Base-by-base conservation (phyloP, 169 alveolate species). In the Cryptosporidium bovis region DNA sequence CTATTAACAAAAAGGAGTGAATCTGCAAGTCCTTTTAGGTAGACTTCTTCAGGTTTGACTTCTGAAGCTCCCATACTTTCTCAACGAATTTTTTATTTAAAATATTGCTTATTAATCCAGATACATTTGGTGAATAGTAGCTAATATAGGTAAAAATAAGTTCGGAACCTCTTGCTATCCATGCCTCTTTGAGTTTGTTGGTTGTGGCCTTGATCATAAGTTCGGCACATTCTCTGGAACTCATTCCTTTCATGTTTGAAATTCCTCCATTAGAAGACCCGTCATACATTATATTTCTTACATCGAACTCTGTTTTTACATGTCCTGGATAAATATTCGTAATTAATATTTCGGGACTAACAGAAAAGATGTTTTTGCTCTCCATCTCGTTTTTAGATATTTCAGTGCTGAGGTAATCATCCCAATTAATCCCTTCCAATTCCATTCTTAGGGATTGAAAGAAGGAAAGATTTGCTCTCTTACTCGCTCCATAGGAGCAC, bases 401-500 rank as follows among this genome's bases (percentile, higher is more conserved):
- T 18, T 56, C 69, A 40, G 48, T 40, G 48, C 48, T 40, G 24
- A 69, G 51, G n/a, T 77, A 77, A 16, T 77, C 87, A 24, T 55
- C 71, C 87, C 87, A 77, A 44, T 77, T 77, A 7, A 60, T 29
- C 16, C 66, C 46, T 6, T 56, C 46, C 3, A 77, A 34, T 48
- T 77, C 87, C 34, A 58, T 60, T 77, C 71, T 77, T 24, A 77
- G 34, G 12, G 87, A 58, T 20, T 77, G 62, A 51, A 77, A 77
- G 64, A 40, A 77, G 16, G 77, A 34, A 60, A 77, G 64, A 40
- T 64, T 58, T 8, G 77, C 71, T 46, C 87, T 56, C 15, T 77
- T 77, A 53, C 77, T 77, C 18, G 87, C 87, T 44, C 87, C 87
- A 40, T 77, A 77, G 2, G 87, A 68, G 10, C 87, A 77, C 64